Percentiles rank a stretch among this genome's conserved stretches.
These are phyloP conservation scores for Chondrostereum purpureum DNA, from an alignment of 1,284 basidiomycete species.

Conservation along the genomic window DNA sequence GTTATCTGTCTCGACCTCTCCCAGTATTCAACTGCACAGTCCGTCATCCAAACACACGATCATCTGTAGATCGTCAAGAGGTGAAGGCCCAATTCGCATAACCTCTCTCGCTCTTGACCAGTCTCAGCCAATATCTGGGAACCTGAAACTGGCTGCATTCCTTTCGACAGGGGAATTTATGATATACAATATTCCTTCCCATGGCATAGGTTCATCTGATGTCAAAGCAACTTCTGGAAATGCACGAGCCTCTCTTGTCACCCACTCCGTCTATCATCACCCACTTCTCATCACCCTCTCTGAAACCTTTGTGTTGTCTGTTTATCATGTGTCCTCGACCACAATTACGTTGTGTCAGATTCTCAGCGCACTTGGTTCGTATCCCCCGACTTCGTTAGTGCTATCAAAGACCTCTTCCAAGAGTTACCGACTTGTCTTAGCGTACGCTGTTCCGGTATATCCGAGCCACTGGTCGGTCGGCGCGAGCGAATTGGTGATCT, in stretches of 20 bases:
- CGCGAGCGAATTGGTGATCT: conserved; percentile 66
- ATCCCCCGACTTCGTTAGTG: conserved; percentile 66
- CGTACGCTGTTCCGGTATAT: conserved; percentile 71
- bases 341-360: conserved; percentile 51
- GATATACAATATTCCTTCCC: conserved; percentile 46
- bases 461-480: conserved; percentile 77
- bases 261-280: conserved; percentile 68
- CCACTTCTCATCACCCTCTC: conserved; percentile 70
- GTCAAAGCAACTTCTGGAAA: conserved; percentile 39
- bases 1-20: conserved; percentile 21
- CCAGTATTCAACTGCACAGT: conserved; percentile 19
- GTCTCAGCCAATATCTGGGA: conserved; percentile 42
- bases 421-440: conserved; percentile 66
- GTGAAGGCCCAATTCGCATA: conserved; percentile 29
- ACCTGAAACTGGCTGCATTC: conserved; percentile 50
- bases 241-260: conserved; percentile 38
- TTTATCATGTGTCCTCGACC: conserved; percentile 58
- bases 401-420: conserved; percentile 49
- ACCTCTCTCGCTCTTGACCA: conserved; percentile 66
- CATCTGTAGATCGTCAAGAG: conserved; percentile 21
- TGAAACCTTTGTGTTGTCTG: conserved; percentile 53
- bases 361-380: conserved; percentile 65
- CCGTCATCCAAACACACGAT: not conserved
- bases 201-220: conserved; percentile 32
- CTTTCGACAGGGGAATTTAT: conserved; percentile 63